A percentile compares a stretch with the other conserved stretches of the same genome.
phyloP scores from a whole-genome alignment of 441 rosid species.

The Jatropha podagrica region DNA sequence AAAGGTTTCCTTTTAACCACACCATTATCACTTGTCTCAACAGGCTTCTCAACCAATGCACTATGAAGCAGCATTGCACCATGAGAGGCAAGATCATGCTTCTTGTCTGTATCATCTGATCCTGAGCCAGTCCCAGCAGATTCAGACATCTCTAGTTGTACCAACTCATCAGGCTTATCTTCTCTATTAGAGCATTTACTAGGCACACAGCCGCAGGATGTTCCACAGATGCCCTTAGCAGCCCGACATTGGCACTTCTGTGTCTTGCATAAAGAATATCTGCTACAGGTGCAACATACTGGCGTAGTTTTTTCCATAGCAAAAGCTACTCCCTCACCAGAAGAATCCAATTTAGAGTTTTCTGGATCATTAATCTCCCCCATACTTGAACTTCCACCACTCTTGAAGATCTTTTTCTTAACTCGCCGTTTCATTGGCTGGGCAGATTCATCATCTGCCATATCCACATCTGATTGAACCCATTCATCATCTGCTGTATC shows the following conservation, averaged over 20 bases:
- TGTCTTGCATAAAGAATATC: constrained; percentile 70
- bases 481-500: constrained; percentile 57
- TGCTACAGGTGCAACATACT: constrained; percentile 71
- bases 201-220: constrained; percentile 65
- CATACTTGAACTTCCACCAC: constrained; percentile 35
- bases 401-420: constrained; percentile 45
- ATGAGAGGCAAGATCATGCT: constrained; percentile 54
- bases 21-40: constrained; percentile 39
- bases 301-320: constrained; percentile 22
- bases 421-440: constrained; percentile 27
- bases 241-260: constrained; percentile 76
- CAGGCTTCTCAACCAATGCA: constrained; percentile 56
- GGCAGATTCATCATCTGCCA: constrained; percentile 44
- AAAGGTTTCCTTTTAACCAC: constrained; percentile 67
- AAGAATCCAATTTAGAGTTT: constrained; percentile 25
- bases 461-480: constrained; percentile 46
- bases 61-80: constrained; percentile 82
- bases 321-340: constrained; percentile 30
- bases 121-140: constrained; percentile 33
- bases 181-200: constrained; percentile 70
- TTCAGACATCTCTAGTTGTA: constrained; percentile 27
- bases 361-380: constrained; percentile 33
- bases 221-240: constrained; percentile 59
- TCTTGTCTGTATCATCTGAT: constrained; percentile 38
- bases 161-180: constrained; percentile 30